phyloP scores from a whole-genome alignment of 306 rosid species.

The Cicer yamashitae region DNA sequence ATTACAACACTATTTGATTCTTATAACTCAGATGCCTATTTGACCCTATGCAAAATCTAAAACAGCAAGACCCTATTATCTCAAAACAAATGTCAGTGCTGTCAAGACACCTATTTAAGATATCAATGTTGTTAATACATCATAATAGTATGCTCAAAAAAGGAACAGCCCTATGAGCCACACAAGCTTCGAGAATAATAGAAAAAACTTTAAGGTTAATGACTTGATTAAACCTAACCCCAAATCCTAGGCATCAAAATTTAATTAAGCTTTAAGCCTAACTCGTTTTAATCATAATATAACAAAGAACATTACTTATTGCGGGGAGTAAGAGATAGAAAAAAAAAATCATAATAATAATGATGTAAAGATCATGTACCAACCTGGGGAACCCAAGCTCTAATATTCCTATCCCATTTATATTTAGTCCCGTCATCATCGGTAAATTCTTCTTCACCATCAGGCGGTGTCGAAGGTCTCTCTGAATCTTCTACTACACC shows the following conservation, averaged over 20 bases:
- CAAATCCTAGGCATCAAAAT: slow-evolving; percentile 11
- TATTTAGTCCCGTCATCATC: slow-evolving; percentile 95
- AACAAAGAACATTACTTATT: slow-evolving; percentile 18
- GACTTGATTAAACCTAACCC: background rate
- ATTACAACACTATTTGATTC: slow-evolving; percentile 9
- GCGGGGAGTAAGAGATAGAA: background rate
- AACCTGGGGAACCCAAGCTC: slow-evolving; percentile 97
- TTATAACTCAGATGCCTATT: background rate
- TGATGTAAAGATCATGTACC: slow-evolving; percentile 38
- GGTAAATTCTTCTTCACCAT: slow-evolving; percentile 92
- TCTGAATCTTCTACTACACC: slow-evolving; percentile 53
- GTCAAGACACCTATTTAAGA: slow-evolving; percentile 27
- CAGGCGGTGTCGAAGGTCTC: slow-evolving; percentile 91
- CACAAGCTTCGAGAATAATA: slow-evolving; percentile 26
- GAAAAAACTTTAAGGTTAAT: background rate
- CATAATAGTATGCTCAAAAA: slow-evolving; percentile 10
- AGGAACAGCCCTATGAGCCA: background rate
- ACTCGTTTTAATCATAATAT: slow-evolving; percentile 2
- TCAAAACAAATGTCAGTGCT: slow-evolving; percentile 20
- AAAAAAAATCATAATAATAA: background rate
- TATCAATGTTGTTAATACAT: background rate
- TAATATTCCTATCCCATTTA: slow-evolving; percentile 79
- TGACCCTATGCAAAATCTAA: slow-evolving; percentile 27
- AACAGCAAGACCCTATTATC: slow-evolving; percentile 14
- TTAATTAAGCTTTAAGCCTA: slow-evolving; percentile 15